phyloP scores from a whole-genome alignment of 495 filamentous ascomycete genomes.

The Xylaria curta region DNA sequence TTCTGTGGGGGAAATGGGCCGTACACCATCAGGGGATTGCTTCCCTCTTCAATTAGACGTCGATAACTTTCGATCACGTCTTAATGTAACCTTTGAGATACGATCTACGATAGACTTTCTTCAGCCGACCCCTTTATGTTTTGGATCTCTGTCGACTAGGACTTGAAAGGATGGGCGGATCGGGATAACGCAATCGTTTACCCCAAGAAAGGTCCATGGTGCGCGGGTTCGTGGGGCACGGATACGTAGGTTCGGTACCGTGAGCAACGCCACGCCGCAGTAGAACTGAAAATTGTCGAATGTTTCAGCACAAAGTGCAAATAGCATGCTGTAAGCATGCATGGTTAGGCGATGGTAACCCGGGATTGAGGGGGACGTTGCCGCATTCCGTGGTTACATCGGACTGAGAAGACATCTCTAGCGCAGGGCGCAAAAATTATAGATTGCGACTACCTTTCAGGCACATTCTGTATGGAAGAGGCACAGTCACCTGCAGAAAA shows the following conservation, averaged over 20 bases:
- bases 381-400: constrained; percentile 7
- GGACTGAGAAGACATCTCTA: neutral
- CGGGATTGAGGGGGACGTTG: neutral
- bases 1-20: neutral
- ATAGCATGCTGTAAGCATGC: neutral
- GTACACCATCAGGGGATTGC: neutral
- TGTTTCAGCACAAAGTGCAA: neutral
- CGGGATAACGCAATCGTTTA: neutral
- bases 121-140: neutral
- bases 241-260: neutral
- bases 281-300: neutral
- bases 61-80: neutral
- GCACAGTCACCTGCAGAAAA: neutral
- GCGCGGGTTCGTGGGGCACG: neutral
- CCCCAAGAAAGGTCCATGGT: neutral
- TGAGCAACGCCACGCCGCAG: neutral
- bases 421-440: neutral
- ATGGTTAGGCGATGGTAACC: neutral
- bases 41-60: neutral
- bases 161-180: neutral
- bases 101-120: neutral
- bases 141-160: neutral
- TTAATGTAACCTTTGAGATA: neutral
- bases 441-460: neutral
- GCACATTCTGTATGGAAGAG: neutral